phyloP scores from a whole-genome alignment of 73 alveolate genomes.

The Paramecium caudatum region DNA sequence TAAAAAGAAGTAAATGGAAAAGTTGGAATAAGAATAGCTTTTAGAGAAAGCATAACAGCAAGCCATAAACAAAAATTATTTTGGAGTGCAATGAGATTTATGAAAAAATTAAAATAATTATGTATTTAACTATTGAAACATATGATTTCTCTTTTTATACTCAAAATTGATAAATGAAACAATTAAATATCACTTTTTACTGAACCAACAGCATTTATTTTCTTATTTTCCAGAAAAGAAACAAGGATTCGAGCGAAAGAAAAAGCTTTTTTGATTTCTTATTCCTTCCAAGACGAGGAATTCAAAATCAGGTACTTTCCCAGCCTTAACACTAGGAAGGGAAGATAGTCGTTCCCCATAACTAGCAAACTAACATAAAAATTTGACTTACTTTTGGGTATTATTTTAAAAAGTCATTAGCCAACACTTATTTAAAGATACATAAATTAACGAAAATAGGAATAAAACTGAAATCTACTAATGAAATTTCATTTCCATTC shows the following conservation, averaged over 20 bases:
- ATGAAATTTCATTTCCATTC: slow-evolving; percentile 33
- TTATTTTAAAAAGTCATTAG: slow-evolving; percentile 8
- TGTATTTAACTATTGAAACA: no score
- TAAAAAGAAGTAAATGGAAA: no score
- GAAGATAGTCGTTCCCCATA: background rate
- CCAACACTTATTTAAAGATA: background rate
- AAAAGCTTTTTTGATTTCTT: background rate
- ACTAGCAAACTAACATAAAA: background rate
- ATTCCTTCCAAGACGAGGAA: slow-evolving; percentile 12
- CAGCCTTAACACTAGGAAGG: slow-evolving; percentile 29
- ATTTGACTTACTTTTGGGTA: slow-evolving; percentile 3
- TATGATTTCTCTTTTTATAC: no score
- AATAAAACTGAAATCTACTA: slow-evolving; percentile 17
- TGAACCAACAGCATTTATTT: no score
- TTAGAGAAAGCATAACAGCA: no score
- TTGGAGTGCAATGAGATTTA: no score
- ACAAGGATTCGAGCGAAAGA: slow-evolving; percentile 26
- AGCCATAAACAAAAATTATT: no score
- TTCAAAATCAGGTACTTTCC: slow-evolving; percentile 53
- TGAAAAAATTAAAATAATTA: no score
- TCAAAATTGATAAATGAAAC: no score
- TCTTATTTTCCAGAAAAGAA: background rate
- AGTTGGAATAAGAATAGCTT: no score
- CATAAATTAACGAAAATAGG: slow-evolving; percentile 35
- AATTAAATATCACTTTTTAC: no score